These are phyloP conservation scores for Primulina tabacum DNA, from an alignment of 257 asterid species.

Conservation along the genomic window DNA sequence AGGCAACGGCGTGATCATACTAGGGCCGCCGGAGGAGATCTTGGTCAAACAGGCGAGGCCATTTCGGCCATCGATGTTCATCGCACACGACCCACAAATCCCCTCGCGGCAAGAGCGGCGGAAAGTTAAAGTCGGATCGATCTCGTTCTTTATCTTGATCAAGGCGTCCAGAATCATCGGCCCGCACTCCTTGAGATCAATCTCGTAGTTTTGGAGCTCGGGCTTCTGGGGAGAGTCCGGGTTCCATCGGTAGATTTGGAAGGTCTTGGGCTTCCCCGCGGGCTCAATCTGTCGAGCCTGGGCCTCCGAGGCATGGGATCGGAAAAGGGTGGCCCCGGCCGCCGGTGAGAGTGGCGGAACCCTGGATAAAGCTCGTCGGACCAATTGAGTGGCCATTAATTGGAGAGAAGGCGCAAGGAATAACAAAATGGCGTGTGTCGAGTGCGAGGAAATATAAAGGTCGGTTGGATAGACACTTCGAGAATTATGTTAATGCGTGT, in stretches of 20 bases:
- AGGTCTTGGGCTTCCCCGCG: conserved; percentile 48
- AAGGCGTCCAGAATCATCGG: conserved; percentile 93
- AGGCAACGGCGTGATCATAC: conserved; percentile 80
- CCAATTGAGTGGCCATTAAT: conserved; percentile 75
- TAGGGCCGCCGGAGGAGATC: conserved; percentile 43
- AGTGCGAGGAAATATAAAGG: too few species aligned
- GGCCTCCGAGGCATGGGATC: conserved; percentile 61
- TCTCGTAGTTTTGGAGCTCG: conserved; percentile 56
- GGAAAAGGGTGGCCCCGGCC: conserved; percentile 35
- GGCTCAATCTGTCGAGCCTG: conserved; percentile 49
- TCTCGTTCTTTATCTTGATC: conserved; percentile 85
- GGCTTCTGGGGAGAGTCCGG: conserved; percentile 78
- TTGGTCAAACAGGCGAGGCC: conserved; percentile 89
- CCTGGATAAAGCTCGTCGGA: conserved; percentile 70
- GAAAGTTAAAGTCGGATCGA: conserved; percentile 83
- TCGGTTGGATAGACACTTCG: too few species aligned
- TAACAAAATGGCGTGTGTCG: too few species aligned
- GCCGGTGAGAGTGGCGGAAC: conserved; percentile 46
- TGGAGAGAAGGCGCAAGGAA: conserved; percentile 4
- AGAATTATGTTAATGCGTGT: too few species aligned
- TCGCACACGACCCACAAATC: conserved; percentile 97
- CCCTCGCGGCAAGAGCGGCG: conserved; percentile 96
- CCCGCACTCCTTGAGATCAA: conserved; percentile 83
- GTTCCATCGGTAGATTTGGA: conserved; percentile 97
- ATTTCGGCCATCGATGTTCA: conserved; percentile 85